These are phyloP conservation scores for Botrytis paeoniae DNA, from an alignment of 2,329 filamentous ascomycete genomes.

Conservation along the genomic window DNA sequence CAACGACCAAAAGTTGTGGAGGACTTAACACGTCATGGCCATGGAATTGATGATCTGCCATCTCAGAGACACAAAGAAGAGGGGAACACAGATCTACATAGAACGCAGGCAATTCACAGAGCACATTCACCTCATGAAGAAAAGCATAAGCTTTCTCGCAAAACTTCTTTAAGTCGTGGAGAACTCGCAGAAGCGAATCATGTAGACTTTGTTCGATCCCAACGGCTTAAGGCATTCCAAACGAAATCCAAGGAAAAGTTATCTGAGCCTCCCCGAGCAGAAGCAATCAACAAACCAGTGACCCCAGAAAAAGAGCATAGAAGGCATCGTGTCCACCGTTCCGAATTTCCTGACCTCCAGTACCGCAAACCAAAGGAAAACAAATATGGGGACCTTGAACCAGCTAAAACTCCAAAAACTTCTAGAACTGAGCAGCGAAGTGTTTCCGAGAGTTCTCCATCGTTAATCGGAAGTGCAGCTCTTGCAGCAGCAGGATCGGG, in stretches of 20 bases:
- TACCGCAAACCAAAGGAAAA: constrained; percentile 30
- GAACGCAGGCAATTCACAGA: constrained; percentile 27
- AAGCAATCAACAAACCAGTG: constrained; percentile 24
- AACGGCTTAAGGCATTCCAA: constrained; percentile 20
- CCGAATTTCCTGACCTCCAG: constrained; percentile 29
- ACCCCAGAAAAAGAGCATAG: constrained; percentile 23
- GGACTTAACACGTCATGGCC: constrained; percentile 21
- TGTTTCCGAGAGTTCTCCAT: constrained; percentile 25
- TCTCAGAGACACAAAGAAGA: constrained; percentile 26
- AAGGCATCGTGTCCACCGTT: constrained; percentile 30
- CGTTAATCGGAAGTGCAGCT: constrained; percentile 30
- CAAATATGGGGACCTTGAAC: constrained; percentile 33
- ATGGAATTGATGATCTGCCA: constrained; percentile 22
- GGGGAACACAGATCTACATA: constrained; percentile 27
- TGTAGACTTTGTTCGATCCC: constrained; percentile 25
- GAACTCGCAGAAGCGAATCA: constrained; percentile 17
- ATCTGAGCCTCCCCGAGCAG: constrained; percentile 28
- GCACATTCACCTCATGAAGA: constrained; percentile 17
- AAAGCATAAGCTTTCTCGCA: constrained; percentile 22
- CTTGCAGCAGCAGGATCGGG: constrained; percentile 32
- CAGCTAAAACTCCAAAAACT: constrained; percentile 26
- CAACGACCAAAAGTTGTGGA: constrained; percentile 27
- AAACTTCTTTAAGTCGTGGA: constrained; percentile 18
- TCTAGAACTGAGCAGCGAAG: constrained; percentile 31
- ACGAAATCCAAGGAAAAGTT: constrained; percentile 22